Evolutionary conservation across 2,329 filamentous ascomycete species (phyloP), one percentile per base, ranked within the genome.

Genomic region (Botrytis elliptica): DNA sequence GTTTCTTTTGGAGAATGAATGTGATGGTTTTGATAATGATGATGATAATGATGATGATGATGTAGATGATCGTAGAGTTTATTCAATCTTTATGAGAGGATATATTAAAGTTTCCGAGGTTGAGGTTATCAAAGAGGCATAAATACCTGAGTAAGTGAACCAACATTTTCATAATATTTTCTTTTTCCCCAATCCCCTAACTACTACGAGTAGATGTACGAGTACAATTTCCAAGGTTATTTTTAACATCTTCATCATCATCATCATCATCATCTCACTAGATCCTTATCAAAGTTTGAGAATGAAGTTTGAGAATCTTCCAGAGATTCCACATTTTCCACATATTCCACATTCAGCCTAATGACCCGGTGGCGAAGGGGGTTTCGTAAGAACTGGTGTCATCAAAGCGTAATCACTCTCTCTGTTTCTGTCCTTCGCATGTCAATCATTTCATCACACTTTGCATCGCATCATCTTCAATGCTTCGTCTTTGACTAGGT

Each of bases 391-490:
- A 69, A 66, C 25, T 42, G 29, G 33, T 55, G 20, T 69, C 36
- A 69, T 59, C 66, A 57, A 57, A 69, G 66, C 66, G 66, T 59
- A 59, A 36, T 33, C 46, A 33, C 55, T 33, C 49, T 25, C 22
- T n/a, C 25, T 4, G 20, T 49, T 49, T 9, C 46, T 22, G 22
- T 52, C 49, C 25, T 55, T 55, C 14, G 52, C 29, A 29, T 5
- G 38, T 10, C 63, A 4, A 14, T 40, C 40, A 40, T 66, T 49
- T 29, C 42, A 49, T 66, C 64, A 42, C 64, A 44, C 22, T 63
- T n/a, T 33, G 40, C 29, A 57, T 40, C 20, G n/a, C 20, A 57
- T 40, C 20, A 55, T 38, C 49, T 69, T 57, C 8, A 7, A 36
- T 65, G n/a, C 42, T 25, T 57, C 52, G n/a, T 16, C 2, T n/a